Evolutionary conservation across 441 rosid species (phyloP).

Genomic region (Dalechampia spathulata): DNA sequence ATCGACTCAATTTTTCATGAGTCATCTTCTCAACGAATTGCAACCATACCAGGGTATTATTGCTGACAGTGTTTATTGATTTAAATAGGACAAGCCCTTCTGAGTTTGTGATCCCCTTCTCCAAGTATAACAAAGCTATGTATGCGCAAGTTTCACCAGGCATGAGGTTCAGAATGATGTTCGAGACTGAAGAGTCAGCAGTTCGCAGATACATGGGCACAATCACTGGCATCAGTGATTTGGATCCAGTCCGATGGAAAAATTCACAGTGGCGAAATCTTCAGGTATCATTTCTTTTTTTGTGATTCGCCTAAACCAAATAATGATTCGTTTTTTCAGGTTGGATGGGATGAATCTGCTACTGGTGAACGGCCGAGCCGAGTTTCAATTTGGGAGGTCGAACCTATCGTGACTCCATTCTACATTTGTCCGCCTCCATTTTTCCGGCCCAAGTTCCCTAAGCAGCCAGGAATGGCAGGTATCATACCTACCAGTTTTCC

Average conservation of each 20-base stretch:
- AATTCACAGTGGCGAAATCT: slow-evolving; percentile 96
- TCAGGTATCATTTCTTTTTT: slow-evolving; percentile 76
- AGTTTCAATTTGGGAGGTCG: slow-evolving; percentile 88
- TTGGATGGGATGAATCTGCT: slow-evolving; percentile 96
- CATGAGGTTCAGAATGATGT: slow-evolving; percentile 96
- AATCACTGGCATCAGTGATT: slow-evolving; percentile 77
- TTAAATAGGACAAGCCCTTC: slow-evolving; percentile 77
- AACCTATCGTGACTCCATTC: slow-evolving; percentile 87
- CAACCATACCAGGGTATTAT: background rate
- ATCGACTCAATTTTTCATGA: background rate
- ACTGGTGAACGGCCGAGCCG: slow-evolving; percentile 84
- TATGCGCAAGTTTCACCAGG: slow-evolving; percentile 84
- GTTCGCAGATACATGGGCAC: slow-evolving; percentile 96
- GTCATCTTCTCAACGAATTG: slow-evolving; percentile 1
- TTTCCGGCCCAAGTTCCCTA: slow-evolving; percentile 83
- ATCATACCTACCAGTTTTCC: too few relatives aligned
- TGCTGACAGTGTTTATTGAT: slow-evolving; percentile 17
- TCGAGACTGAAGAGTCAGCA: slow-evolving; percentile 94
- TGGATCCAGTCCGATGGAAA: slow-evolving; percentile 88
- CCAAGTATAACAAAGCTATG: slow-evolving; percentile 83
- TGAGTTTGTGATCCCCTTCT: slow-evolving; percentile 93
- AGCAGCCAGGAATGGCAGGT: slow-evolving; percentile 88
- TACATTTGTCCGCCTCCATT: slow-evolving; percentile 96
- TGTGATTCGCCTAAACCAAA: too few relatives aligned
- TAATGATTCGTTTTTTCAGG: slow-evolving; percentile 33